phyloP scores from a whole-genome alignment of 2,329 filamentous ascomycete species.

The Seiridium unicorne region DNA sequence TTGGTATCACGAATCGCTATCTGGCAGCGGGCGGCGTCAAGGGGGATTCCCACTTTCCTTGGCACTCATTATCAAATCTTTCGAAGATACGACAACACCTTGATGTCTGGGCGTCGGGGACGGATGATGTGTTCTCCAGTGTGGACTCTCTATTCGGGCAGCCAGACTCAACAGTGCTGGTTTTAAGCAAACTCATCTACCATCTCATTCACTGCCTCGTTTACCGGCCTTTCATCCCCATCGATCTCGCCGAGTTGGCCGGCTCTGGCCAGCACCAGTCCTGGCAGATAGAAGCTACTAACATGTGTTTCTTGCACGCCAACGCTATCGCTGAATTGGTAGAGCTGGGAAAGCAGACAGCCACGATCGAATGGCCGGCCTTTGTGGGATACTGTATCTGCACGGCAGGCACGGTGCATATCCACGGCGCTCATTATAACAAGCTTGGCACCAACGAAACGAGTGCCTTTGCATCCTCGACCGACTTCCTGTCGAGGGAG shows the following conservation, averaged over 20 bases:
- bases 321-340: slow-evolving; percentile 84
- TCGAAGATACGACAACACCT: slow-evolving; percentile 85
- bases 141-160: slow-evolving; percentile 75
- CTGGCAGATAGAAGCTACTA: slow-evolving; percentile 90
- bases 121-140: slow-evolving; percentile 75
- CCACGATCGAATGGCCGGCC: slow-evolving; percentile 78
- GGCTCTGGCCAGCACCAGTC: slow-evolving; percentile 82
- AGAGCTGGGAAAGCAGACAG: slow-evolving; percentile 72
- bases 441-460: slow-evolving; percentile 47
- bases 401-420: slow-evolving; percentile 83
- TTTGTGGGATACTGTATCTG: slow-evolving; percentile 86
- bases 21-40: slow-evolving; percentile 83
- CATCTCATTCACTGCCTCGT: slow-evolving; percentile 85
- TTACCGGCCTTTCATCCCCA: slow-evolving; percentile 82
- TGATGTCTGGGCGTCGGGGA: slow-evolving; percentile 81
- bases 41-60: slow-evolving; percentile 86
- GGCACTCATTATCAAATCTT: slow-evolving; percentile 81
- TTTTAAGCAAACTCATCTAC: slow-evolving; percentile 83
- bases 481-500: slow-evolving; percentile 72
- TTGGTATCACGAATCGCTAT: slow-evolving; percentile 82
- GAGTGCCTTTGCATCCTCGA: slow-evolving; percentile 60
- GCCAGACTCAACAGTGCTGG: slow-evolving; percentile 72
- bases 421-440: slow-evolving; percentile 81
- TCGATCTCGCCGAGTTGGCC: slow-evolving; percentile 77
- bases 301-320: slow-evolving; percentile 81